A percentile compares a stretch with the other conserved stretches of the same genome.
These are phyloP conservation scores for Linnemannia zychae DNA, from an alignment of 192 early-diverging fungal genomes.

Conservation along the genomic window DNA sequence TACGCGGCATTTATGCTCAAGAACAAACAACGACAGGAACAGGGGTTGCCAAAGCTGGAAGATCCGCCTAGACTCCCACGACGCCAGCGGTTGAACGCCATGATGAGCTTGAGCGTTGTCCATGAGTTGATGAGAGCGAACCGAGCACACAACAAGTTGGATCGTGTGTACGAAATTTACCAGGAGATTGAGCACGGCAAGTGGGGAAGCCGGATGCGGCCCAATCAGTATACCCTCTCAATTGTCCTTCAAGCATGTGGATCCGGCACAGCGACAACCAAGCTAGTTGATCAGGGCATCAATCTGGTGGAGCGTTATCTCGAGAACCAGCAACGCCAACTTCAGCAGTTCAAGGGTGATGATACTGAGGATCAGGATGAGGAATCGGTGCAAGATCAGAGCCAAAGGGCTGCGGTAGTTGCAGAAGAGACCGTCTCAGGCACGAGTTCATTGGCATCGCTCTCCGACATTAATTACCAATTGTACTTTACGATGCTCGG, in stretches of 20 bases:
- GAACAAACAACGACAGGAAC: neutral
- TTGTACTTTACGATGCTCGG: constrained; percentile 43
- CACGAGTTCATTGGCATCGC: neutral
- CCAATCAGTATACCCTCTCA: constrained; percentile 38
- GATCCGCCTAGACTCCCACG: neutral
- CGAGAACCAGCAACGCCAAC: neutral
- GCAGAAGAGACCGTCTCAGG: neutral
- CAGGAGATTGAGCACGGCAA: constrained; percentile 32
- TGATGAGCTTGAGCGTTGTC: constrained; percentile 33
- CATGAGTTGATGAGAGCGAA: constrained; percentile 48
- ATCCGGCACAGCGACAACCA: neutral
- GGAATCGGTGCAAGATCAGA: neutral
- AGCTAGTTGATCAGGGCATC: constrained; percentile 25
- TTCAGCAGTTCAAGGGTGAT: neutral
- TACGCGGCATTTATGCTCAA: constrained; percentile 3
- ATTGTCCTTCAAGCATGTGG: constrained; percentile 46
- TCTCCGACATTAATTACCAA: constrained; percentile 37
- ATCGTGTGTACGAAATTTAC: constrained; percentile 29
- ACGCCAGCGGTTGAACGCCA: constrained; percentile 7
- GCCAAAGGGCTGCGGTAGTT: neutral
- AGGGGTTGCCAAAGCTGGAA: neutral
- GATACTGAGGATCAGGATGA: constrained; percentile 9
- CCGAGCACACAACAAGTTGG: constrained; percentile 12
- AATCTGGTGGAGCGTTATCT: constrained; percentile 17
- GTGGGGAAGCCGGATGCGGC: constrained; percentile 30